Conservation (phyloP, 208 protist species). For the Leishmania amazonensis region DNA sequence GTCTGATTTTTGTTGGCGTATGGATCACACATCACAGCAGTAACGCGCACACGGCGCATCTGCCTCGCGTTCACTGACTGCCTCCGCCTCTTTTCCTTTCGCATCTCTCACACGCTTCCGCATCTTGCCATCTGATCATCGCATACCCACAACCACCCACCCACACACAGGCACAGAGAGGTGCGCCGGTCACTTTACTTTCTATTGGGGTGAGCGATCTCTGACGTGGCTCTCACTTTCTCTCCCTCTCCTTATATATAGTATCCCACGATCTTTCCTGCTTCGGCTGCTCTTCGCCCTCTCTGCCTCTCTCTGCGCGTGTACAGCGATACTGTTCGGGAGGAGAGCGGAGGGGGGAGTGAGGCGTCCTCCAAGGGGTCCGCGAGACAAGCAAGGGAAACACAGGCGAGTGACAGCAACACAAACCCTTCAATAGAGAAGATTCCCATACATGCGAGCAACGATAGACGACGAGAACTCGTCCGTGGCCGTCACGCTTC, state of each 20-base stretch:
- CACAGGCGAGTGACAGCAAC: no score
- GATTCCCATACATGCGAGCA: not conserved
- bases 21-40: no score
- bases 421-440: not conserved
- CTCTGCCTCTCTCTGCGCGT: not conserved
- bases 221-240: not conserved
- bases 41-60: not conserved
- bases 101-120: not conserved
- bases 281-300: not conserved
- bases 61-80: not conserved
- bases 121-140: not conserved
- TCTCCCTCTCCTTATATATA: not conserved
- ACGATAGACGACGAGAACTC: slow-evolving; percentile 28
- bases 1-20: not conserved
- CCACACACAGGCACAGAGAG: no score
- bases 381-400: not conserved
- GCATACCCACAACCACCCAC: not conserved
- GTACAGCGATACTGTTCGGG: not conserved
- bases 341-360: not conserved
- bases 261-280: not conserved
- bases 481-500: slow-evolving; percentile 16
- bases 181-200: not conserved
- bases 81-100: not conserved
- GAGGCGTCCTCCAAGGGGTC: not conserved
- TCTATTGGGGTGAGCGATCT: not conserved